Conservation (phyloP, 495 filamentous ascomycete species). For the Hapsidospora chrysogenum region DNA sequence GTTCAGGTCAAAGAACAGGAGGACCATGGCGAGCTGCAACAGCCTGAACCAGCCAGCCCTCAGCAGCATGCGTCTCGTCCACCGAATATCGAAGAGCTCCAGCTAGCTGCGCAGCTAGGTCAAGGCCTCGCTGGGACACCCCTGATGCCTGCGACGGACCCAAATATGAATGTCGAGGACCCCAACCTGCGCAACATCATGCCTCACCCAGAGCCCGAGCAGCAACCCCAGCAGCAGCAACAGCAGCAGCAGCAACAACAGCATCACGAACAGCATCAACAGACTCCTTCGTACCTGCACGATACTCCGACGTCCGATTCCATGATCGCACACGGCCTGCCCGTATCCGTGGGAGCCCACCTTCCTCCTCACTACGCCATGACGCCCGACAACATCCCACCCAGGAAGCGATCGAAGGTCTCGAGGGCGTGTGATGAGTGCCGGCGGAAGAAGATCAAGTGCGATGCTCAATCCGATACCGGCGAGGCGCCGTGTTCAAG, state of each 20-base stretch:
- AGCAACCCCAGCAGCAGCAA: conserved; percentile 7
- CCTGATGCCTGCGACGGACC: conserved; percentile 11
- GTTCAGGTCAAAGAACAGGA: conserved; percentile 6
- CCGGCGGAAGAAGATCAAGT: conserved; percentile 90
- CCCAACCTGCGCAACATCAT: conserved; percentile 14
- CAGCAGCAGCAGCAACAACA: conserved; percentile 4
- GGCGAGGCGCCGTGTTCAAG: conserved; percentile 70
- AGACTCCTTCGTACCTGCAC: conserved; percentile 2
- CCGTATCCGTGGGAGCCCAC: conserved; percentile 13
- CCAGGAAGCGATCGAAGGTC: conserved; percentile 76
- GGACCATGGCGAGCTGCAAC: conserved; percentile 5
- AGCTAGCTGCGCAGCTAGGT: conserved; percentile 33
- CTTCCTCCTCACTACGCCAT: conserved; percentile 11
- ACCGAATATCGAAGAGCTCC: conserved; percentile 27
- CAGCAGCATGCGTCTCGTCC: conserved; percentile 14
- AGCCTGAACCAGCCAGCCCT: conserved; percentile 11
- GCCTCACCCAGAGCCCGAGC: conserved; percentile 6
- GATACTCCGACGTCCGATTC: not conserved
- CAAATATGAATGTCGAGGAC: conserved; percentile 6
- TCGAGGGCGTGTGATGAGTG: conserved; percentile 93
- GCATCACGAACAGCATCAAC: conserved; percentile 10
- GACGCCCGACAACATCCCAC: conserved; percentile 44
- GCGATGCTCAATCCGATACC: conserved; percentile 67
- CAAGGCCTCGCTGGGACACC: conserved; percentile 20
- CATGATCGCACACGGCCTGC: conserved; percentile 15